These are phyloP conservation scores for Capillidium heterosporum DNA, from an alignment of 371 early-diverging fungal species.

Conservation along the genomic window DNA sequence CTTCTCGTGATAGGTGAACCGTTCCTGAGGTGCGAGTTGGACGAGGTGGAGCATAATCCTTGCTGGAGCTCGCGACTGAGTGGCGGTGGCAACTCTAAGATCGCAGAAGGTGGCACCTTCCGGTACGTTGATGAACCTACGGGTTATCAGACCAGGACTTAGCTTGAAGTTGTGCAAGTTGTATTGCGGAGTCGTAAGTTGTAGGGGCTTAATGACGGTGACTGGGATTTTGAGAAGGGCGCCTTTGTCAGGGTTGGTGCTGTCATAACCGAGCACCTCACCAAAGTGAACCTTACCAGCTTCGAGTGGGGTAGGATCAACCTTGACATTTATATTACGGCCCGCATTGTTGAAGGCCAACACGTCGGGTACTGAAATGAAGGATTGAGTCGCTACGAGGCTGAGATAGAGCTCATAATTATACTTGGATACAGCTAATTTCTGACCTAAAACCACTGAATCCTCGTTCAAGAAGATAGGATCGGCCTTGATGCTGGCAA, in stretches of 20 bases:
- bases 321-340: slow-evolving; percentile 46
- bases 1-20: slow-evolving; percentile 37
- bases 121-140: slow-evolving; percentile 69
- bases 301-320: slow-evolving; percentile 61
- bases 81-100: slow-evolving; percentile 11
- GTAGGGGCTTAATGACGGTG: slow-evolving; percentile 67
- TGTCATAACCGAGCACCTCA: slow-evolving; percentile 63
- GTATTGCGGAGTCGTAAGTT: slow-evolving; percentile 22
- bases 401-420: slow-evolving; percentile 65
- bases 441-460: slow-evolving; percentile 32
- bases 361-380: slow-evolving; percentile 68
- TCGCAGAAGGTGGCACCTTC: slow-evolving; percentile 52
- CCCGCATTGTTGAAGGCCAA: slow-evolving; percentile 42
- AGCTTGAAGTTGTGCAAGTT: slow-evolving; percentile 38
- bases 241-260: slow-evolving; percentile 46
- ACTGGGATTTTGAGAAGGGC: slow-evolving; percentile 76
- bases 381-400: slow-evolving; percentile 43
- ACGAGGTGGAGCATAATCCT: slow-evolving; percentile 38
- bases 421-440: slow-evolving; percentile 37
- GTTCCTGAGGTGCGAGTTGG: slow-evolving; percentile 55
- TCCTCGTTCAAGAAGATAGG: slow-evolving; percentile 58
- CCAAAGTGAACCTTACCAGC: slow-evolving; percentile 62
- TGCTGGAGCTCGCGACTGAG: slow-evolving; percentile 25
- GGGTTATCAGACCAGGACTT: slow-evolving; percentile 55
- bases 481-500: slow-evolving; percentile 31